Percentiles rank a stretch among this genome's conserved stretches.
Conservation (phyloP, 1,284 basidiomycete species). For the Psilocybe mexicana region DNA sequence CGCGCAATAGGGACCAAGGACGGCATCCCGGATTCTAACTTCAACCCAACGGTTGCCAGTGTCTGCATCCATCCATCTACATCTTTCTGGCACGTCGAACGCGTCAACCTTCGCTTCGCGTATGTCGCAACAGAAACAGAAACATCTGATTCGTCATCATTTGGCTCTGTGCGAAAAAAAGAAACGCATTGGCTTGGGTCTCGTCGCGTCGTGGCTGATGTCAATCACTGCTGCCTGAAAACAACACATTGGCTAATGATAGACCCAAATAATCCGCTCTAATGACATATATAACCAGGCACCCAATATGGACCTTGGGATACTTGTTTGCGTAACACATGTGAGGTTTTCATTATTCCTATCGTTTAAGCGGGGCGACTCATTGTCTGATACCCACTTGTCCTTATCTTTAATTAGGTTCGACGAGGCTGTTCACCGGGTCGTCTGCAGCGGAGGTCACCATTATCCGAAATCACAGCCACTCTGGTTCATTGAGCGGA, state of each 20-base stretch:
- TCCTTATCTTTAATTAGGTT: no score
- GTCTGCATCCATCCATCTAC: background rate
- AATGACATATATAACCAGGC: background rate
- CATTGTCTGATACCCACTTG: no score
- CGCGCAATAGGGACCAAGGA: background rate
- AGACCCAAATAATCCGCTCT: background rate
- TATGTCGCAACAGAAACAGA: background rate
- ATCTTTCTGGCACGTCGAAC: background rate
- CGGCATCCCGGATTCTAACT: background rate
- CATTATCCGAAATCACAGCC: background rate
- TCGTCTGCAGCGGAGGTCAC: background rate
- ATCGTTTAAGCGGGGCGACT: background rate
- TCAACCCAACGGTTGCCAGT: no score
- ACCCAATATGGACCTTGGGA: background rate
- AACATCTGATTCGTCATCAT: background rate
- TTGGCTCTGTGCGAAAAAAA: background rate
- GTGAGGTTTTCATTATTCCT: background rate
- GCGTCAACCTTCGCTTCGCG: background rate
- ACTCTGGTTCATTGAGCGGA: background rate
- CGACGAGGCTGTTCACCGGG: background rate
- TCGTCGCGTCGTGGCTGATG: background rate
- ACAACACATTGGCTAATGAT: background rate
- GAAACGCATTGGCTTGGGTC: no score
- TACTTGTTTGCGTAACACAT: background rate
- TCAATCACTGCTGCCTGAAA: background rate